phyloP scores from a whole-genome alignment of 768 basidiomycete species.

The Rhizopogon roseolus region DNA sequence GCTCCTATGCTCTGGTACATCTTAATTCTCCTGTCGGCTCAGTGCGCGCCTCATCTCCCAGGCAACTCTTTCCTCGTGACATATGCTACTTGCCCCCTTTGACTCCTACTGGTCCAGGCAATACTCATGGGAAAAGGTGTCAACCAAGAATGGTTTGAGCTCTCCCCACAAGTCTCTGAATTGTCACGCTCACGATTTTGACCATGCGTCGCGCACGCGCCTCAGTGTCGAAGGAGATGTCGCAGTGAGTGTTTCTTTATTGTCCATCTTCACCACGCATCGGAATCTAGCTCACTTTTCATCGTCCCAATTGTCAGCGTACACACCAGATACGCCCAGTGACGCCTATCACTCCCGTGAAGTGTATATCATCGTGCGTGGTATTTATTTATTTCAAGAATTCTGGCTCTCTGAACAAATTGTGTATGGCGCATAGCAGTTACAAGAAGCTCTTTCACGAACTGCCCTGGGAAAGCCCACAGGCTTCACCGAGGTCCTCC shows the following conservation, averaged over 20 bases:
- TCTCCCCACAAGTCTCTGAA: conserved; percentile 30
- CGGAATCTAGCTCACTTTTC: conserved; percentile 9
- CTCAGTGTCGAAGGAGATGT: conserved; percentile 22
- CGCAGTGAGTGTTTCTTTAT: conserved; percentile 16
- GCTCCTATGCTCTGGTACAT: conserved; percentile 29
- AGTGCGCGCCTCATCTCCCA: conserved; percentile 16
- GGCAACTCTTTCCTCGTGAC: conserved; percentile 18
- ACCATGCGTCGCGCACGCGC: conserved; percentile 14
- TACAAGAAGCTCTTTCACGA: conserved; percentile 29
- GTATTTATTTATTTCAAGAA: conserved; percentile 6
- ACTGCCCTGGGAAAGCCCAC: conserved; percentile 23
- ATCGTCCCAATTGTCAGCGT: conserved; percentile 12
- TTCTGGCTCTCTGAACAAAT: conserved; percentile 8
- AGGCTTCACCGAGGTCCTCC: conserved; percentile 27
- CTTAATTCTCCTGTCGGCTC: conserved; percentile 19
- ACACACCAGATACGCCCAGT: conserved; percentile 27
- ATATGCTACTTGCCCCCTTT: conserved; percentile 23
- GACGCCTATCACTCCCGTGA: conserved; percentile 31
- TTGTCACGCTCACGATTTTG: conserved; percentile 26
- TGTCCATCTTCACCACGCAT: conserved; percentile 3
- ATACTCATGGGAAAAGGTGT: conserved; percentile 31
- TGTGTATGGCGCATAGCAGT: conserved; percentile 15
- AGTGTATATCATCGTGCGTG: conserved; percentile 27
- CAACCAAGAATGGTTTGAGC: conserved; percentile 33
- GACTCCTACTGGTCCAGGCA: conserved; percentile 26